These are phyloP conservation scores for Brassica balearica DNA, from an alignment of 441 rosid genomes.

Conservation along the genomic window DNA sequence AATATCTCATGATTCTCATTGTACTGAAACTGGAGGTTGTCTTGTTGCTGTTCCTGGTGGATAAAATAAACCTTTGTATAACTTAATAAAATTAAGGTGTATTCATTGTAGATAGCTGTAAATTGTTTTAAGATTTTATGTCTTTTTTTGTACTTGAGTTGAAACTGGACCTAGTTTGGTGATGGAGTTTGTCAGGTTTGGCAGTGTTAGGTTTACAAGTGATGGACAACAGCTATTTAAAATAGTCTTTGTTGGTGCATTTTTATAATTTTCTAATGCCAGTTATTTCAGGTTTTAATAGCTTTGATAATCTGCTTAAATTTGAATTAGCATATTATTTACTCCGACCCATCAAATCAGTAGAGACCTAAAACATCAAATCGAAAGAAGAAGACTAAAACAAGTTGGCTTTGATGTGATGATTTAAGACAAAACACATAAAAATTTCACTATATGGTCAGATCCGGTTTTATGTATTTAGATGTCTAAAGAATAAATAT, in stretches of 20 bases:
- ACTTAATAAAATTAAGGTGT: not conserved
- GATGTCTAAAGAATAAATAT: too few species aligned
- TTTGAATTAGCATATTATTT: not conserved
- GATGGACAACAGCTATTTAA: constrained; percentile 42
- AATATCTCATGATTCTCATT: constrained; percentile 27
- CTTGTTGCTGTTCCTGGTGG: constrained; percentile 44
- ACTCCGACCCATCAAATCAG: too few species aligned
- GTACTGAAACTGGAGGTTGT: constrained; percentile 38
- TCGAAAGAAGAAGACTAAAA: too few species aligned
- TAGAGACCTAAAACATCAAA: too few species aligned
- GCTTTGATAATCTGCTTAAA: not conserved
- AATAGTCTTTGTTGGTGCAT: not conserved
- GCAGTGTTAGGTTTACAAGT: constrained; percentile 39
- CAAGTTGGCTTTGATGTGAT: too few species aligned
- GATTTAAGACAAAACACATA: too few species aligned
- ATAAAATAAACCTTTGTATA: not conserved
- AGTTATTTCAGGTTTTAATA: too few species aligned
- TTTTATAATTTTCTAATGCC: not conserved
- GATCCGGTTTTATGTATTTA: too few species aligned
- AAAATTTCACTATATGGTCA: too few species aligned
- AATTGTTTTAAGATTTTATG: constrained; percentile 1
- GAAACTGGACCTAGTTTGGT: constrained; percentile 29
- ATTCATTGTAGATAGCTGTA: constrained; percentile 12
- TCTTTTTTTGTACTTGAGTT: constrained; percentile 25
- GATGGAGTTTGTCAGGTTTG: constrained; percentile 45